Base-by-base conservation (phyloP, 345 rosid genomes). In the Mallotus nudiflorus region DNA sequence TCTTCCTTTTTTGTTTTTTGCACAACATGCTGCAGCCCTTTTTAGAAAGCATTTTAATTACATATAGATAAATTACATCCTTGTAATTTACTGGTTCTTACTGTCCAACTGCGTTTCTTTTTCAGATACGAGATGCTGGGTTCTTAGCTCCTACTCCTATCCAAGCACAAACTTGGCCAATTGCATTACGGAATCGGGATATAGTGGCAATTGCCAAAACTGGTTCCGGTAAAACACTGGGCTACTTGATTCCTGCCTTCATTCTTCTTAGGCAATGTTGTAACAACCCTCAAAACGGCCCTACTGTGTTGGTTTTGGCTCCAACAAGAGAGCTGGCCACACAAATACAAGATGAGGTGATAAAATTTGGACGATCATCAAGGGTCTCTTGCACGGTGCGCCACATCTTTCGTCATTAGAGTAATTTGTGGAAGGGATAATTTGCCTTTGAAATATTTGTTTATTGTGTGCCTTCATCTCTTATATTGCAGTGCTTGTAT, bases 151-250 rank as follows among this genome's bases (percentile, higher is more conserved):
- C 99, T 40, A 94, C 99, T 45, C 99, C 99, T 10, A 94, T 94
- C 70, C 99, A 94, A 82, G 97, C 99, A 65, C 99, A 94, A 83
- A 90, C 99, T 51, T 95, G 99, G 99, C 96, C 99, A 52, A 90
- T 95, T 83, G 96, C 99, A 25, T 73, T 95, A 48, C 93, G 86
- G 74, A 85, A 86, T 78, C 86, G 89, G 75, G 99, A 95, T 73
- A 88, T 90, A 66, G 97, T 95, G 51, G 99, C 99, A 59, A 88
- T 92, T 86, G 99, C 99, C 39, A 95, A 92, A 85, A 92, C 97
- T 65, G 97, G 99, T 79, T 95, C 99, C 22, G 99, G 99, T 71
- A 95, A 95, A 90, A 95, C 99, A 31, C 75, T 95, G 83, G 99
- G 99, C 53, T 95, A 95, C 73, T 72, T 95, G 81, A 90, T 95